These are phyloP conservation scores for Backusella tarrabulga DNA, from an alignment of 192 early-diverging fungal species.

Conservation along the genomic window DNA sequence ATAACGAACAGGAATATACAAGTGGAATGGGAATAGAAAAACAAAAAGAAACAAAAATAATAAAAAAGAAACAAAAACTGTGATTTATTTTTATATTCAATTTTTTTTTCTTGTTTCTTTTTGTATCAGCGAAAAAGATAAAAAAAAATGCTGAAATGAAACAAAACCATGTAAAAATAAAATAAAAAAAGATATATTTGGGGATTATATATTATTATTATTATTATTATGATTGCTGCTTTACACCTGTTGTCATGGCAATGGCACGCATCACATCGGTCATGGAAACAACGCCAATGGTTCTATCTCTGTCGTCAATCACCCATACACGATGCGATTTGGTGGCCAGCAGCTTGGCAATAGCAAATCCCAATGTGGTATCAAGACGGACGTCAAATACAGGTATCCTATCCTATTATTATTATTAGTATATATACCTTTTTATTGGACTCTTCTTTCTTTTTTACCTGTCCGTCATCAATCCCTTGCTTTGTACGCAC, in stretches of 20 bases:
- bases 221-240: background rate
- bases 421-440: background rate
- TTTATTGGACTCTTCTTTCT: no score
- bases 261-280: conserved; percentile 69
- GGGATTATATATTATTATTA: no score
- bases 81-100: background rate
- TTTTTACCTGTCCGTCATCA: conserved; percentile 59
- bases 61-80: background rate
- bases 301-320: conserved; percentile 49
- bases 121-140: background rate
- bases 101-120: background rate
- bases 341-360: conserved; percentile 79
- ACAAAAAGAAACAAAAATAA: background rate
- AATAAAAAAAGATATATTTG: background rate
- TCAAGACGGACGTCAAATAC: conserved; percentile 75
- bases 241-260: conserved; percentile 8
- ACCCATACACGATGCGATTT: conserved; percentile 84
- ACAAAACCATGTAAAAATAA: background rate
- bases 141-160: background rate
- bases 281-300: conserved; percentile 73
- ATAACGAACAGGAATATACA: conserved; percentile 3
- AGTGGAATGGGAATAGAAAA: background rate
- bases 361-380: conserved; percentile 66
- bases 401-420: conserved; percentile 56
- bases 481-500: conserved; percentile 62